A percentile compares a stretch with the other conserved stretches of the same genome.
Evolutionary conservation across 2,329 filamentous ascomycete genomes (phyloP).

Genomic region (Helicocarpus griseus): DNA sequence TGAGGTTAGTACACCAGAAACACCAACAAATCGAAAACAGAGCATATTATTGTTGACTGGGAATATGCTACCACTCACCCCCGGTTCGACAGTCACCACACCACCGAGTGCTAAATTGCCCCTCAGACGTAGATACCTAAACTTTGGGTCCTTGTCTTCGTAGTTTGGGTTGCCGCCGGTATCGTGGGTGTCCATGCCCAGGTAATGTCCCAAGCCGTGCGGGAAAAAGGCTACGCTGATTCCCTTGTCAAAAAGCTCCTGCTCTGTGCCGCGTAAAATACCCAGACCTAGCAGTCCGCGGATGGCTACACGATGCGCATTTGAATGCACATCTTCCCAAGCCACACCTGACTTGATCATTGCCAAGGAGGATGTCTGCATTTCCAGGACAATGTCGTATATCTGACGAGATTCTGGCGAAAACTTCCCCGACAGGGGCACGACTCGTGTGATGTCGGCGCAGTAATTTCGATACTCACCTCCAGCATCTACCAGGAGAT

Average conservation of each 20-base stretch:
- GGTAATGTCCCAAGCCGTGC: conserved; percentile 81
- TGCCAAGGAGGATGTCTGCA: conserved; percentile 68
- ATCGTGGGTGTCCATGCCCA: conserved; percentile 90
- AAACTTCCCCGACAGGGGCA: conserved; percentile 66
- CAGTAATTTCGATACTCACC: conserved; percentile 80
- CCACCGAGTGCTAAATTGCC: conserved; percentile 64
- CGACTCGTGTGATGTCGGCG: conserved; percentile 79
- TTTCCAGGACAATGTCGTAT: conserved; percentile 66
- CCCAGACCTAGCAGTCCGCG: conserved; percentile 61
- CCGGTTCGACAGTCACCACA: conserved; percentile 91
- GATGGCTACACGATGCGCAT: conserved; percentile 63
- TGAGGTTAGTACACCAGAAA: conserved; percentile 1
- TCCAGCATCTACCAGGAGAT: conserved; percentile 79
- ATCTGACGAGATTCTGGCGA: conserved; percentile 59
- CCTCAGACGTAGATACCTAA: conserved; percentile 74
- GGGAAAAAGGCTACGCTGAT: conserved; percentile 89
- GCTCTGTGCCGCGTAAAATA: conserved; percentile 53
- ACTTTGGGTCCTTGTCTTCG: conserved; percentile 70
- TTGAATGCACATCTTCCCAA: conserved; percentile 63
- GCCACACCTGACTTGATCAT: conserved; percentile 58
- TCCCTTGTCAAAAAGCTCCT: conserved; percentile 65
- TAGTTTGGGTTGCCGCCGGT: conserved; percentile 65
- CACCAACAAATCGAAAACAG: no score
- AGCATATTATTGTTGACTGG: no score
- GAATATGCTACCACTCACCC: conserved; percentile 45